Conservation (phyloP, 2,329 filamentous ascomycete species). For the Myriosclerotinia curreyana region DNA sequence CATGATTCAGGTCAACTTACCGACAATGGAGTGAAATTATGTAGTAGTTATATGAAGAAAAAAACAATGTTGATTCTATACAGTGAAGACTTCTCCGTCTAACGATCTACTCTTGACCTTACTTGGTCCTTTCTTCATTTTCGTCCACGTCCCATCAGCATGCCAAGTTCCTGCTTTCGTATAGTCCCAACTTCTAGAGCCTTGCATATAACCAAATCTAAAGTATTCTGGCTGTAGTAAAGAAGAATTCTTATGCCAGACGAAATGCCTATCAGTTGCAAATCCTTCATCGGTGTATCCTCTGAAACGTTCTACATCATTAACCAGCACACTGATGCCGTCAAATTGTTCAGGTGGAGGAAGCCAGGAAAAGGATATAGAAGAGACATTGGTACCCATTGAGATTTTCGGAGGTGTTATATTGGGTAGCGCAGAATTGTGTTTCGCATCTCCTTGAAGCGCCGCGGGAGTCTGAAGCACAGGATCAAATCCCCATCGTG, state of each 20-base stretch:
- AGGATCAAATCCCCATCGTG: conserved; percentile 88
- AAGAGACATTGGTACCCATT: conserved; percentile 48
- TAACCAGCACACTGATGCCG: conserved; percentile 76
- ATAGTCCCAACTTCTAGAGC: conserved; percentile 64
- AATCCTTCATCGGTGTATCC: conserved; percentile 59
- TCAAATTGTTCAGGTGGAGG: conserved; percentile 56
- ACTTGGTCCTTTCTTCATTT: conserved; percentile 49
- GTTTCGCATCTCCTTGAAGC: conserved; percentile 65
- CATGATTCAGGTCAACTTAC: neutral
- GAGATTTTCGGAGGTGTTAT: conserved; percentile 49
- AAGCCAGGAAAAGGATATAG: conserved; percentile 40
- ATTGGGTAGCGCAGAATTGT: conserved; percentile 59
- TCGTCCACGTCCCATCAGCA: conserved; percentile 59
- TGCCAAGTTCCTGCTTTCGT: conserved; percentile 73
- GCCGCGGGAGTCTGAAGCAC: conserved; percentile 78
- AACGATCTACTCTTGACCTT: conserved; percentile 33
- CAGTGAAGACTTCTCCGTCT: conserved; percentile 27
- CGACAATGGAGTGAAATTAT: too few relatives aligned
- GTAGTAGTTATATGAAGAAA: too few relatives aligned
- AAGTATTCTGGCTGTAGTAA: conserved; percentile 65
- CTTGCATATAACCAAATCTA: conserved; percentile 70
- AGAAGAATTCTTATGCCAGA: conserved; percentile 54
- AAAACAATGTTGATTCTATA: conserved; percentile 6
- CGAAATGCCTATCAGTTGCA: conserved; percentile 49
- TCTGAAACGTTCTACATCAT: conserved; percentile 80